Percentiles rank a stretch among this genome's conserved stretches.
These are phyloP conservation scores for Nakazawaea siamensis DNA, from an alignment of 805 yeast genomes.

Conservation along the genomic window DNA sequence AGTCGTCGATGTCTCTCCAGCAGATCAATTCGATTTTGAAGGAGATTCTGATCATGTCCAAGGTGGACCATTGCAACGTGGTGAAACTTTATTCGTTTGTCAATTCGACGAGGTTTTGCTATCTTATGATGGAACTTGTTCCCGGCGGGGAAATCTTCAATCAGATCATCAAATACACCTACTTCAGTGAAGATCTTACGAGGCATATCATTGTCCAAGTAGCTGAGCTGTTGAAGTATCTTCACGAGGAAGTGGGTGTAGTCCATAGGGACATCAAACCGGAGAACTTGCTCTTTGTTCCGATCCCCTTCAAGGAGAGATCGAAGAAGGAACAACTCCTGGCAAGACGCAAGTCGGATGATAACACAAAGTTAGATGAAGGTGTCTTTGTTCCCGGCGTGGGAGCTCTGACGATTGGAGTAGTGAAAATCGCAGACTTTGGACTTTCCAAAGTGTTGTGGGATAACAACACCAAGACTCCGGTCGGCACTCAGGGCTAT, in stretches of 20 bases:
- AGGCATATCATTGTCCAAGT: constrained; percentile 58
- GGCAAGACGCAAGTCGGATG: constrained; percentile 45
- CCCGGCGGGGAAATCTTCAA: constrained; percentile 72
- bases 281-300: constrained; percentile 62
- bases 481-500: constrained; percentile 72
- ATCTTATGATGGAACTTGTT: constrained; percentile 66
- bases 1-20: constrained; percentile 53
- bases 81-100: constrained; percentile 59
- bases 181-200: constrained; percentile 55
- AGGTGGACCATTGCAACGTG: constrained; percentile 54
- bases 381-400: constrained; percentile 42
- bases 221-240: constrained; percentile 54
- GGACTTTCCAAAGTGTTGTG: constrained; percentile 57
- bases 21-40: constrained; percentile 66
- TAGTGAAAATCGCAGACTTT: constrained; percentile 60
- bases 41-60: constrained; percentile 72
- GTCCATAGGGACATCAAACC: constrained; percentile 84
- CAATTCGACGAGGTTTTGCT: constrained; percentile 53
- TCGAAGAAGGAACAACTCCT: constrained; percentile 31
- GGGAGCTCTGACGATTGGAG: constrained; percentile 61
- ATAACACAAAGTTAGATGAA: constrained; percentile 51
- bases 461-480: constrained; percentile 49
- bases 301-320: constrained; percentile 46
- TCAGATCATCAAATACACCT: constrained; percentile 58
- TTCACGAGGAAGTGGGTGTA: constrained; percentile 67